A percentile compares a stretch with the other conserved stretches of the same genome.
Conservation (phyloP, 2,329 filamentous ascomycete species). For the Teratosphaeria epicoccoides region DNA sequence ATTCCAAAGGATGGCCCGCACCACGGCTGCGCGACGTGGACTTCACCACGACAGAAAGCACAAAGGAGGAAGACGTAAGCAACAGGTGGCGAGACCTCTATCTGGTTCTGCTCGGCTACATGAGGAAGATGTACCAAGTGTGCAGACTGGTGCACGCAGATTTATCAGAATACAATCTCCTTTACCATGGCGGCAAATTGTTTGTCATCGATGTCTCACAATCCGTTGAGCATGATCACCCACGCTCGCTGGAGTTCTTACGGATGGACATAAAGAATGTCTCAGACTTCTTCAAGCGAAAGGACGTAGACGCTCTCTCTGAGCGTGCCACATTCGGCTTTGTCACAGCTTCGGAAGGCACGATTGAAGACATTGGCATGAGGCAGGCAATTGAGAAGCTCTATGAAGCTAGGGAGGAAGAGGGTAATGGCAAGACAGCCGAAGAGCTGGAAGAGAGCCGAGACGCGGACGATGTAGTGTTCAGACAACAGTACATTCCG, state of each 20-base stretch:
- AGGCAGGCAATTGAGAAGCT: conserved; percentile 54
- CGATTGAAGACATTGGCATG: conserved; percentile 52
- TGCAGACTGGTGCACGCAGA: conserved; percentile 92
- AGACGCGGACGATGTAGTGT: conserved; percentile 81
- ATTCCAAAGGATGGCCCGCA: conserved; percentile 75
- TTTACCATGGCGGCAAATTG: conserved; percentile 72
- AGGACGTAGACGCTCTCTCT: conserved; percentile 69
- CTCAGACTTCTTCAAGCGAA: conserved; percentile 78
- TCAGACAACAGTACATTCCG: conserved; percentile 91
- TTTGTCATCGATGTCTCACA: conserved; percentile 98
- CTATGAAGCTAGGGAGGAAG: conserved; percentile 43
- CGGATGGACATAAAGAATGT: conserved; percentile 99
- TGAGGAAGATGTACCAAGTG: conserved; percentile 86
- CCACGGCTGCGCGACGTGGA: conserved; percentile 81
- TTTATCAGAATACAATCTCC: conserved; percentile 93
- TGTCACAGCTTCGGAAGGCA: conserved; percentile 54
- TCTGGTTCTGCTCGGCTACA: conserved; percentile 70
- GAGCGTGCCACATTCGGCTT: conserved; percentile 80
- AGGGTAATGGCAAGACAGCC: conserved; percentile 34
- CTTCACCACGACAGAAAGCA: conserved; percentile 43
- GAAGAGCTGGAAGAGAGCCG: conserved; percentile 38
- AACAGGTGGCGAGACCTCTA: conserved; percentile 70
- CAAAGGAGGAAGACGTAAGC: conserved; percentile 47
- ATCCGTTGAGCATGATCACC: conserved; percentile 93
- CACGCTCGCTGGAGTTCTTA: conserved; percentile 80